Evolutionary conservation across 257 asterid genomes (phyloP).

Genomic region (Penstemon eatonii): DNA sequence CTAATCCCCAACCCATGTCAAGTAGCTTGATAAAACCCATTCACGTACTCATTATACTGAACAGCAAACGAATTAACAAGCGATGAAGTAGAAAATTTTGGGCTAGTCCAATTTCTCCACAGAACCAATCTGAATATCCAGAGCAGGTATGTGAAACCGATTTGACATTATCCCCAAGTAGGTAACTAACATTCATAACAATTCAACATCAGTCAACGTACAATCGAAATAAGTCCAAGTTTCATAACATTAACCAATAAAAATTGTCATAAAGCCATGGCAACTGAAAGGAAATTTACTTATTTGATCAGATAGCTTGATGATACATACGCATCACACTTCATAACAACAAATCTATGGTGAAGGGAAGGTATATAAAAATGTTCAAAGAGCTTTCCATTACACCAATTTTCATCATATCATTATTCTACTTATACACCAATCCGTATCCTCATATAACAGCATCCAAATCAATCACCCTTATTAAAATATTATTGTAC

Average conservation of each 20-base stretch:
- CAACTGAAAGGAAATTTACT: background rate
- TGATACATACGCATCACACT: background rate
- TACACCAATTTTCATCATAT: background rate
- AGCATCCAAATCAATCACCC: slow-evolving; percentile 1
- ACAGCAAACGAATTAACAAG: slow-evolving; percentile 9
- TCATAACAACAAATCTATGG: background rate
- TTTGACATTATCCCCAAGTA: background rate
- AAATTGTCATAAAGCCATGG: background rate
- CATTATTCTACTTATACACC: slow-evolving; percentile 9
- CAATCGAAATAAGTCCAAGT: too few species aligned
- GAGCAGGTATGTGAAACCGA: background rate
- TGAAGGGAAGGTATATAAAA: background rate
- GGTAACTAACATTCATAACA: background rate
- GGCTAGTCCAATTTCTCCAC: background rate
- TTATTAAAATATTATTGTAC: background rate
- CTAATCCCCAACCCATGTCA: slow-evolving; percentile 2
- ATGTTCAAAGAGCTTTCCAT: background rate
- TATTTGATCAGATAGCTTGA: background rate
- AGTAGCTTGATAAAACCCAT: background rate
- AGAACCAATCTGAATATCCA: slow-evolving; percentile 5
- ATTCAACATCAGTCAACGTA: background rate
- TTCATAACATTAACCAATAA: too few species aligned
- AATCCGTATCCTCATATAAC: background rate
- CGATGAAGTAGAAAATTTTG: slow-evolving; percentile 6
- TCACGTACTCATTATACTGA: background rate